Percentiles rank a stretch among this genome's conserved stretches.
Conservation (phyloP, 768 basidiomycete species). For the Cyathus striatus region DNA sequence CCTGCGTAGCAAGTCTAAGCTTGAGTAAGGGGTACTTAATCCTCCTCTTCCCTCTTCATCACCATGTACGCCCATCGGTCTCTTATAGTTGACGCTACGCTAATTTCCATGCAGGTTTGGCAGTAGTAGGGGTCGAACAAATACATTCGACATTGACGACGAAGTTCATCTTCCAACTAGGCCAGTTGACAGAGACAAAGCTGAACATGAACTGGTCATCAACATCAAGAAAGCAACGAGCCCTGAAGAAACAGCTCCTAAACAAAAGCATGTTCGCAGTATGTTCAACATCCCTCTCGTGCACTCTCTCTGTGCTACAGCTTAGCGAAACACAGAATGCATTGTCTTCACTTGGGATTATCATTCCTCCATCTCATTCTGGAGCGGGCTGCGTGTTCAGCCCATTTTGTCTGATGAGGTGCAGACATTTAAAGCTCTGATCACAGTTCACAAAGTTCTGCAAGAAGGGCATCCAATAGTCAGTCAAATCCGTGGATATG, state of each 20-base stretch:
- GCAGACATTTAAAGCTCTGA: constrained; percentile 97
- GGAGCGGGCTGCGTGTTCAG: constrained; percentile 95
- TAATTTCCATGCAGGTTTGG: constrained; percentile 40
- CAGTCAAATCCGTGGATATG: constrained; percentile 5
- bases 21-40: too few species aligned
- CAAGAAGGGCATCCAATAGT: constrained; percentile 98
- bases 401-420: constrained; percentile 97
- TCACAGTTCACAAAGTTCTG: constrained; percentile 94
- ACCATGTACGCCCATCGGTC: too few species aligned
- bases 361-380: constrained; percentile 95
- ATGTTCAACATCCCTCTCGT: constrained; percentile 22
- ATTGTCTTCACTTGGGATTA: constrained; percentile 99
- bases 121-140: constrained; percentile 26
- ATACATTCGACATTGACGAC: constrained; percentile 66
- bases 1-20: too few species aligned
- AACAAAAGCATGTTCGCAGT: constrained; percentile 99
- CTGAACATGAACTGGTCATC: constrained; percentile 87
- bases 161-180: constrained; percentile 93
- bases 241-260: constrained; percentile 92
- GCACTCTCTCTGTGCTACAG: not conserved
- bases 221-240: constrained; percentile 99
- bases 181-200: constrained; percentile 98
- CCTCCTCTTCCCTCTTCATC: too few species aligned
- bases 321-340: constrained; percentile 57
- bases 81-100: too few species aligned